Evolutionary conservation across 108 stramenopile species (phyloP), one percentile per base, ranked within the genome.

Genomic region (Cyclotella choctawhatcheeana): DNA sequence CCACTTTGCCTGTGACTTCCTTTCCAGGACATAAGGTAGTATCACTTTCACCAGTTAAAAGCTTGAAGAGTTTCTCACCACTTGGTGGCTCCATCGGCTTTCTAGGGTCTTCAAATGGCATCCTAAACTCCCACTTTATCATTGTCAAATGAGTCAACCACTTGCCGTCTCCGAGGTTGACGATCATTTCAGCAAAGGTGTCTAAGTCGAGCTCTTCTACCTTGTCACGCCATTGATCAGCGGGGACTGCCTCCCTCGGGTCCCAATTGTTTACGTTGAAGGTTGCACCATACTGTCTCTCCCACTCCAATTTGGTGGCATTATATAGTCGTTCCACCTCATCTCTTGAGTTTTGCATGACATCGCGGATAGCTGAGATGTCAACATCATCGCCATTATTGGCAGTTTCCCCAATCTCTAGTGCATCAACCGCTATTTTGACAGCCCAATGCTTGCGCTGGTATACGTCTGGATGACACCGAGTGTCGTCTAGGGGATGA

Each of bases 111-210:
- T 72, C 82, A 66, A 83, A 96, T 5, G 95, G 96, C 44, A 90
- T 67, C 43, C 96, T 89, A 70, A 96, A 92, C 69, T 97, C 95
- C 90, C 93, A 92, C 66, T 96, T 96, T 44, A 96, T 90, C 88
- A 91, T 89, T 30, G 91, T 87, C 53, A 98, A 67, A 54, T 94
- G 93, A 5, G 88, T 83, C 20, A 87, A 79, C 95, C 90, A 93
- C 62, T 85, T 83, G 35, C 91, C 89, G 17, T 80, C 73, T 16
- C 89, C 87, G 22, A 77, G 73, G 44, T 84, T 44, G 60, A 92
- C 88, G 56, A 96, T 86, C 76, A 90, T 93, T 22, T 84, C 81
- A 10, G 89, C 88, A 73, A 90, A 96, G 16, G 92, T 77, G 31
- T 93, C 95, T 7, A 96, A 79, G 69, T 96, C 92, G 17, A 96